Percentiles rank a stretch among this genome's conserved stretches.
These are phyloP conservation scores for Solanum habrochaites DNA, from an alignment of 257 asterid genomes.

Conservation along the genomic window DNA sequence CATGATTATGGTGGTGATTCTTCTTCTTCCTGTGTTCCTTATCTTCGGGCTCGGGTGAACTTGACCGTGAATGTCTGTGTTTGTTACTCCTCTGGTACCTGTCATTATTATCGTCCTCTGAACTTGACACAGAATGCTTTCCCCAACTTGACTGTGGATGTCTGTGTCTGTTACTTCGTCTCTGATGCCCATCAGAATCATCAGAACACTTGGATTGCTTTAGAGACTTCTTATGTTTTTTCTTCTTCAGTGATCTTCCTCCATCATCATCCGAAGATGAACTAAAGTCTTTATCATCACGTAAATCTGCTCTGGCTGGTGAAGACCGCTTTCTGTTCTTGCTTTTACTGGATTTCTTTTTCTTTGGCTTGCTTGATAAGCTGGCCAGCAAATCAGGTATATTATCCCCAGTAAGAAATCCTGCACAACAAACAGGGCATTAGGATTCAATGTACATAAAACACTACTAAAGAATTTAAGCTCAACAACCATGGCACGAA, in stretches of 20 bases:
- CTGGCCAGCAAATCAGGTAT: conserved; percentile 65
- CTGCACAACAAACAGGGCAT: conserved; percentile 24
- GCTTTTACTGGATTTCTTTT: conserved; percentile 38
- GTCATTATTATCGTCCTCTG: neutral
- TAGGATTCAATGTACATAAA: neutral
- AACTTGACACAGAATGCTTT: neutral
- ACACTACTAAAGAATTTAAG: neutral
- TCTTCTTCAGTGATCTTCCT: conserved; percentile 30
- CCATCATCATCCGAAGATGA: conserved; percentile 29
- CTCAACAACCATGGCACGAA: neutral
- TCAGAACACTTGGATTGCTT: conserved; percentile 32
- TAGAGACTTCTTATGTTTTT: conserved; percentile 25
- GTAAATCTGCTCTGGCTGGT: conserved; percentile 10
- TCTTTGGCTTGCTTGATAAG: conserved; percentile 39
- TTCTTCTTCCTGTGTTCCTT: neutral
- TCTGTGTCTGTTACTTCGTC: conserved; percentile 25
- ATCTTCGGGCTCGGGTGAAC: conserved; percentile 17
- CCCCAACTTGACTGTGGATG: conserved; percentile 2
- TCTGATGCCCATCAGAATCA: conserved; percentile 28
- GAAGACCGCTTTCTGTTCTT: conserved; percentile 36
- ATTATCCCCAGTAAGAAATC: conserved; percentile 58
- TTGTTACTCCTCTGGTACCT: neutral
- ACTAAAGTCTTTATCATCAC: conserved; percentile 17
- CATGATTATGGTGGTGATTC: neutral
- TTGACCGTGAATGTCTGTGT: neutral